Evolutionary conservation across 192 early-diverging fungal species (phyloP).

Genomic region (Mortierella claussenii): DNA sequence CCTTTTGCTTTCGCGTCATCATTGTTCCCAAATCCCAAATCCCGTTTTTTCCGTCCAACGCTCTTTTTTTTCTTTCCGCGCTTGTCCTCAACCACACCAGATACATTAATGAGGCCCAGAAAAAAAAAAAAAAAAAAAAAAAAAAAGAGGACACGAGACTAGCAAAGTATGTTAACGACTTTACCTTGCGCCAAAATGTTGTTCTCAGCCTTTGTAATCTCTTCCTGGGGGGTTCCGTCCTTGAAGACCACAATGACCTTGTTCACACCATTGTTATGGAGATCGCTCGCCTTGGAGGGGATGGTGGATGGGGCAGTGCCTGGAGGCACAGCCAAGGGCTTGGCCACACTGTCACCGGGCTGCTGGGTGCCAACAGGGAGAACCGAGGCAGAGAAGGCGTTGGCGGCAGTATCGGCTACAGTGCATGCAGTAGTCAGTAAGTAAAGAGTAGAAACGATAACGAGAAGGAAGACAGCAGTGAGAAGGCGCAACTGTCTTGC

Average conservation of each 20-base stretch:
- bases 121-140: background rate
- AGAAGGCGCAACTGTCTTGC: too few relatives aligned
- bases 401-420: too few relatives aligned
- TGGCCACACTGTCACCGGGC: constrained; percentile 11
- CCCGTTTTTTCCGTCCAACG: background rate
- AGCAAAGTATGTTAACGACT: too few relatives aligned
- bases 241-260: constrained; percentile 69
- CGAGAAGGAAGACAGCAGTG: too few relatives aligned
- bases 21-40: too few relatives aligned
- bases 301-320: constrained; percentile 8
- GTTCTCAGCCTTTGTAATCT: constrained; percentile 23
- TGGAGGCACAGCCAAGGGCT: constrained; percentile 1
- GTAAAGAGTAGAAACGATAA: too few relatives aligned
- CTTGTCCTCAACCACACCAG: too few relatives aligned
- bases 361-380: constrained; percentile 23
- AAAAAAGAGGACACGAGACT: background rate
- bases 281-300: background rate
- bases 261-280: background rate
- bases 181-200: constrained; percentile 21
- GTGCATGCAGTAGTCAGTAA: too few relatives aligned
- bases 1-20: too few relatives aligned
- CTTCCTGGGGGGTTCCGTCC: constrained; percentile 50
- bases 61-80: background rate
- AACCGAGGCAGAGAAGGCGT: constrained; percentile 11
- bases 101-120: too few relatives aligned